Evolutionary conservation across 1,139 yeast genomes (phyloP).

Genomic region (Taphrina confusa): DNA sequence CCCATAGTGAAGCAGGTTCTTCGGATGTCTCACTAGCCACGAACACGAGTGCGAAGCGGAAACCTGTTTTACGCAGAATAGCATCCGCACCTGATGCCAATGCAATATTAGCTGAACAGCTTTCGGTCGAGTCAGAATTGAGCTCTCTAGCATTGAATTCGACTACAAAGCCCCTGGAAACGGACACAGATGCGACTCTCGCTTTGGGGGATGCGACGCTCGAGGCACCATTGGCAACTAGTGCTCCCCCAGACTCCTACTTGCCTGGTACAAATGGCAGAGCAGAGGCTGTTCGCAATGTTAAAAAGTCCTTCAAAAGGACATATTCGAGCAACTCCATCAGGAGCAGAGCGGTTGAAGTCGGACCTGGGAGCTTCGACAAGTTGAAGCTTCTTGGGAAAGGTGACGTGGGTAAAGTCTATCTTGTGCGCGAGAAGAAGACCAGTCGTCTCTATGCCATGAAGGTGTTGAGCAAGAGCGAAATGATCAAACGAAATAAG

Average conservation of each 20-base stretch:
- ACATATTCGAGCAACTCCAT: constrained; percentile 73
- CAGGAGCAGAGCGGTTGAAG: constrained; percentile 73
- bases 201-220: background rate
- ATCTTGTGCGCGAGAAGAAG: constrained; percentile 77
- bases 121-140: background rate
- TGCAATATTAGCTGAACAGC: background rate
- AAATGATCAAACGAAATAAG: constrained; percentile 92
- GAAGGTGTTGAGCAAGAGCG: constrained; percentile 85
- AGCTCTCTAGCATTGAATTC: background rate
- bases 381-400: constrained; percentile 85
- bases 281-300: constrained; percentile 2
- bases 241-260: constrained; percentile 14
- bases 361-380: constrained; percentile 82
- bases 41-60: background rate
- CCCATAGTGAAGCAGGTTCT: background rate
- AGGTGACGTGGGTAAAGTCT: constrained; percentile 98
- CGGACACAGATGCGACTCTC: background rate
- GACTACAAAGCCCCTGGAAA: background rate
- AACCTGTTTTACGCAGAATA: constrained; percentile 11
- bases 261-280: background rate
- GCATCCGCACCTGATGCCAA: constrained; percentile 32
- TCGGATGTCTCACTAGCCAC: background rate
- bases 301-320: constrained; percentile 45
- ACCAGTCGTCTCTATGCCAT: constrained; percentile 81
- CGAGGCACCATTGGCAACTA: constrained; percentile 6